These are phyloP conservation scores for Mycena citricolor DNA, from an alignment of 1,284 basidiomycete species.

Conservation along the genomic window DNA sequence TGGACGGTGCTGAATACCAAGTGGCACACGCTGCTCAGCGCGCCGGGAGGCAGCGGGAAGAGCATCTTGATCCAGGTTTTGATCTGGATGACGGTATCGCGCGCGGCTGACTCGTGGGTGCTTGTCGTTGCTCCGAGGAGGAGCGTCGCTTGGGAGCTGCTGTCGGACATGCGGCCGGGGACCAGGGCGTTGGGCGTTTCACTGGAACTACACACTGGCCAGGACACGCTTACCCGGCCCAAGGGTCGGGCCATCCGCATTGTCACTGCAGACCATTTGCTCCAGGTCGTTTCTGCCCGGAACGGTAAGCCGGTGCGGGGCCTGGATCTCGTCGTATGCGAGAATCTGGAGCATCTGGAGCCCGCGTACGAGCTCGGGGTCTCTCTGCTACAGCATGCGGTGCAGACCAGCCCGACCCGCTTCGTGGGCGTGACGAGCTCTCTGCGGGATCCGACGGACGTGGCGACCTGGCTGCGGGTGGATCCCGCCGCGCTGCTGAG, in stretches of 20 bases:
- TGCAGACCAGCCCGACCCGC: slow-evolving; percentile 62
- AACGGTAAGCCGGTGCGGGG: slow-evolving; percentile 37
- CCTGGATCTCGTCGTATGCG: slow-evolving; percentile 74
- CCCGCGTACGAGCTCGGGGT: slow-evolving; percentile 82
- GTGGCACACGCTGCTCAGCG: slow-evolving; percentile 77
- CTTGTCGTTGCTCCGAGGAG: slow-evolving; percentile 57
- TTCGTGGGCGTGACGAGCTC: slow-evolving; percentile 81
- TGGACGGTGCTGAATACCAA: slow-evolving; percentile 80
- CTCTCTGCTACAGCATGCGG: slow-evolving; percentile 65
- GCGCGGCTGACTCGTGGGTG: slow-evolving; percentile 44
- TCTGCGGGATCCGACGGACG: slow-evolving; percentile 76
- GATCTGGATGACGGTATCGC: slow-evolving; percentile 60
- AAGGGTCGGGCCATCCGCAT: slow-evolving; percentile 50
- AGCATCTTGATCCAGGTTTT: slow-evolving; percentile 71
- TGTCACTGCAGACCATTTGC: slow-evolving; percentile 51
- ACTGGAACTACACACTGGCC: slow-evolving; percentile 41
- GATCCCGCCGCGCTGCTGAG: slow-evolving; percentile 66
- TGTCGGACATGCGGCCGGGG: slow-evolving; percentile 48
- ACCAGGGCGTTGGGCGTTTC: slow-evolving; percentile 41
- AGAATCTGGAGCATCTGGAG: slow-evolving; percentile 86
- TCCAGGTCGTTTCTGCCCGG: slow-evolving; percentile 40
- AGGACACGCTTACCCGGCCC: slow-evolving; percentile 35
- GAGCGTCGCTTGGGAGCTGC: slow-evolving; percentile 47
- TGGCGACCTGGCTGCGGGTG: slow-evolving; percentile 85
- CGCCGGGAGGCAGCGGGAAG: slow-evolving; percentile 83